phyloP scores from a whole-genome alignment of 1,139 yeast genomes.

The Yamadazyma pseudoaaseri region DNA sequence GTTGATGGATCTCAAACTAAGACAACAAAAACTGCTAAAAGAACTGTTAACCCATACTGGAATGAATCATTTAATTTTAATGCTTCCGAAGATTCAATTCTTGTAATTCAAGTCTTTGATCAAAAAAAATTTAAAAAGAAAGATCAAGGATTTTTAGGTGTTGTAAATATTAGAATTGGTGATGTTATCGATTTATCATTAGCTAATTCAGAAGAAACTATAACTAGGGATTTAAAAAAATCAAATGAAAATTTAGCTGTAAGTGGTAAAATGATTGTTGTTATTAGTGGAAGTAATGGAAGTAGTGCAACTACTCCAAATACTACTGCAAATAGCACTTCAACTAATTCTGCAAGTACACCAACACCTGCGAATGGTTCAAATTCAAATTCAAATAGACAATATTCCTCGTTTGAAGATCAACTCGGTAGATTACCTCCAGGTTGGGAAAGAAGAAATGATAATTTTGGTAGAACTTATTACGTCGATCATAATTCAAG shows the following conservation, averaged over 20 bases:
- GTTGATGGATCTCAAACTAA: conserved; percentile 97
- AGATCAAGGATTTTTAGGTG: conserved; percentile 98
- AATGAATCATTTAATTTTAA: conserved; percentile 81
- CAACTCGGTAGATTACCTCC: conserved; percentile 95
- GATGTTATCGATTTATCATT: conserved; percentile 79
- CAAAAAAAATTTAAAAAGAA: conserved; percentile 96
- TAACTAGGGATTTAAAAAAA: conserved; percentile 87
- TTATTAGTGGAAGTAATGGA: conserved; percentile 46
- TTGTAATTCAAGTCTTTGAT: conserved; percentile 93
- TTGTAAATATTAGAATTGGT: conserved; percentile 85
- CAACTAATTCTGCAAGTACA: conserved; percentile 9
- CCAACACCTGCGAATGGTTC: conserved; percentile 15
- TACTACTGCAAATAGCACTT: conserved; percentile 10
- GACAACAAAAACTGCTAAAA: conserved; percentile 90
- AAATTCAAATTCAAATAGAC: conserved; percentile 38
- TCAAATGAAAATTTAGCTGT: conserved; percentile 91
- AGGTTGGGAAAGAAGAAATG: conserved; percentile 99
- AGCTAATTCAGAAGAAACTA: conserved; percentile 70
- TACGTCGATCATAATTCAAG: conserved; percentile 97
- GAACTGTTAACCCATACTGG: conserved; percentile 97
- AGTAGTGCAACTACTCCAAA: conserved; percentile 2
- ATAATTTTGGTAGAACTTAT: conserved; percentile 94
- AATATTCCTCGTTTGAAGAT: conserved; percentile 91
- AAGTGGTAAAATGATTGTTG: conserved; percentile 86
- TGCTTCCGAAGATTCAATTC: conserved; percentile 79